Evolutionary conservation across 305 asterid genomes (phyloP).

Genomic region (Plantago coronopus): DNA sequence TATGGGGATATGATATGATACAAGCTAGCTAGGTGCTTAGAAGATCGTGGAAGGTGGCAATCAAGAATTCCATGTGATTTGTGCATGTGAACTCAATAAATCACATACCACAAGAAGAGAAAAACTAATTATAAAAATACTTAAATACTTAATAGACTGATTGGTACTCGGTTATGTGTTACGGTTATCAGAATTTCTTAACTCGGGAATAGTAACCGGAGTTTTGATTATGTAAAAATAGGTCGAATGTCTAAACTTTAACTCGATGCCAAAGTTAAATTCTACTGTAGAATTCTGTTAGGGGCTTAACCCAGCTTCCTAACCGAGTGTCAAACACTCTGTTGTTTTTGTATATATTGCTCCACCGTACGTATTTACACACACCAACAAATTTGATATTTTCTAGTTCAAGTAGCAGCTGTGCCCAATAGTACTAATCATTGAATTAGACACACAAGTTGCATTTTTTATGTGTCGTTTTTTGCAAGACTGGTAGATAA

Average conservation of each 20-base stretch:
- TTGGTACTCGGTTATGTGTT: too few species aligned
- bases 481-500: background rate
- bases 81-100: slow-evolving; percentile 18
- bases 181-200: too few species aligned
- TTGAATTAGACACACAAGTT: background rate
- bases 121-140: background rate
- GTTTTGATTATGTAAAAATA: too few species aligned
- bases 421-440: background rate
- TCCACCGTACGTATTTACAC: too few species aligned
- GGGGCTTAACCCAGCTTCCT: too few species aligned
- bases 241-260: too few species aligned
- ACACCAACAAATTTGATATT: slow-evolving; percentile 4
- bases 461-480: background rate
- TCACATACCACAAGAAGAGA: slow-evolving; percentile 2
- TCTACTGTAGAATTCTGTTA: too few species aligned
- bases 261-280: too few species aligned
- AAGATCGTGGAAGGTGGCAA: slow-evolving; percentile 47
- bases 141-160: too few species aligned
- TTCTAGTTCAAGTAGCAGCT: slow-evolving; percentile 26
- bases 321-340: too few species aligned
- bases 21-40: slow-evolving; percentile 30
- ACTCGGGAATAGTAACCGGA: too few species aligned
- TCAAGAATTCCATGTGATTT: slow-evolving; percentile 40
- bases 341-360: too few species aligned
- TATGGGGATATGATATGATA: slow-evolving; percentile 22